Evolutionary conservation across 495 filamentous ascomycete genomes (phyloP).

Genomic region (Podospora anserina): DNA sequence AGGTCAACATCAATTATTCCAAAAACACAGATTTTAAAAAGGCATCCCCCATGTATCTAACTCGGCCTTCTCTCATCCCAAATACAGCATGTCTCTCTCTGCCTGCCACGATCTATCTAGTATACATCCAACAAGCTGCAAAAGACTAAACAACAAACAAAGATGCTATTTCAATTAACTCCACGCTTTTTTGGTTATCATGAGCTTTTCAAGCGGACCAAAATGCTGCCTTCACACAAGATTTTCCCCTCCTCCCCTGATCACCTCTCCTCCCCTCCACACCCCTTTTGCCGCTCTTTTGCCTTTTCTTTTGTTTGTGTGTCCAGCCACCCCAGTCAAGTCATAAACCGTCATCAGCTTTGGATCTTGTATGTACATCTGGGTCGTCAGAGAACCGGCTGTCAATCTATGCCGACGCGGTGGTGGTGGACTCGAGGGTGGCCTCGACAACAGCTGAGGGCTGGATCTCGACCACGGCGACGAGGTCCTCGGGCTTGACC

Average conservation of each 20-base stretch:
- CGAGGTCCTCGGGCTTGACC: neutral
- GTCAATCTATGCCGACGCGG: neutral
- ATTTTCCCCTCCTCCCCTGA: neutral
- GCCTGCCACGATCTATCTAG: neutral
- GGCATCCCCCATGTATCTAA: neutral
- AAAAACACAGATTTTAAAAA: neutral
- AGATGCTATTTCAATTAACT: neutral
- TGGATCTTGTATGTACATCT: neutral
- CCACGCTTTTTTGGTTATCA: conserved; percentile 1
- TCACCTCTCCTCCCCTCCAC: neutral
- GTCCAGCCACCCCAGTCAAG: neutral
- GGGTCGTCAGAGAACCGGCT: neutral
- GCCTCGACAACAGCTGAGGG: neutral
- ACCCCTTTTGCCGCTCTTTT: neutral
- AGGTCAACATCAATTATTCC: neutral
- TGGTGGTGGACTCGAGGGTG: neutral
- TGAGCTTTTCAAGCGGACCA: conserved; percentile 1
- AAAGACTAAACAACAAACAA: neutral
- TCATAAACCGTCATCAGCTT: neutral
- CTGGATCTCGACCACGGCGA: neutral
- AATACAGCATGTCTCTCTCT: too few species aligned
- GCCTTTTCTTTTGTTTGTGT: neutral
- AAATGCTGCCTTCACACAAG: neutral
- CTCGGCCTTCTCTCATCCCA: neutral
- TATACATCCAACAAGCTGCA: neutral